Evolutionary conservation across 1,284 basidiomycete genomes (phyloP).

Genomic region (Ceratorhiza oryzae-sativae): DNA sequence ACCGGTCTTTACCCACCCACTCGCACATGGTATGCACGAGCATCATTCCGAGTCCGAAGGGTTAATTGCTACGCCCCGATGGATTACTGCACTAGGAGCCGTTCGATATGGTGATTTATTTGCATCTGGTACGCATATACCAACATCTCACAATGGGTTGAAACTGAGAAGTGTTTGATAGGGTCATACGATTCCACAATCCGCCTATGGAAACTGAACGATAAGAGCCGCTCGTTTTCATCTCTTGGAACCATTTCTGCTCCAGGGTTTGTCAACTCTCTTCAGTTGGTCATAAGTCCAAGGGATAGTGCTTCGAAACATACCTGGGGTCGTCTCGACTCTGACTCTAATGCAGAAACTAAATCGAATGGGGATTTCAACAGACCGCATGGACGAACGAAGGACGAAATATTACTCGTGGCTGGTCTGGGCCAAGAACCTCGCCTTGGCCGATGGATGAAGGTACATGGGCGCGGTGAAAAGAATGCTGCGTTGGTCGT

Average conservation of each 20-base stretch:
- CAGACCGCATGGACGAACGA: slow-evolving; percentile 32
- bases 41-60: slow-evolving; percentile 74
- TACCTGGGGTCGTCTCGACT: slow-evolving; percentile 3
- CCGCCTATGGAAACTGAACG: slow-evolving; percentile 87
- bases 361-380: slow-evolving; percentile 38
- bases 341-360: slow-evolving; percentile 29
- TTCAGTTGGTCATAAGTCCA: slow-evolving; percentile 78
- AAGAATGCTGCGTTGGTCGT: slow-evolving; percentile 78
- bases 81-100: slow-evolving; percentile 86
- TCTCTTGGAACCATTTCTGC: slow-evolving; percentile 68
- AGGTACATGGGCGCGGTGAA: slow-evolving; percentile 68
- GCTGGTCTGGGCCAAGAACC: slow-evolving; percentile 89
- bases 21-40: slow-evolving; percentile 88
- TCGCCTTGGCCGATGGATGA: slow-evolving; percentile 87
- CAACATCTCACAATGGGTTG: slow-evolving; percentile 17
- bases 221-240: slow-evolving; percentile 77
- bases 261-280: slow-evolving; percentile 85
- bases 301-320: slow-evolving; percentile 54
- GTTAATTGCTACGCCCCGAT: slow-evolving; percentile 78
- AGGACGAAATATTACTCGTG: slow-evolving; percentile 67
- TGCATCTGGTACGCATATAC: slow-evolving; percentile 71
- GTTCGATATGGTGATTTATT: slow-evolving; percentile 92
- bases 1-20: slow-evolving; percentile 81
- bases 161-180: slow-evolving; percentile 47
- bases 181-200: slow-evolving; percentile 93